phyloP scores from a whole-genome alignment of 306 rosid species.

The Quercus robur region DNA sequence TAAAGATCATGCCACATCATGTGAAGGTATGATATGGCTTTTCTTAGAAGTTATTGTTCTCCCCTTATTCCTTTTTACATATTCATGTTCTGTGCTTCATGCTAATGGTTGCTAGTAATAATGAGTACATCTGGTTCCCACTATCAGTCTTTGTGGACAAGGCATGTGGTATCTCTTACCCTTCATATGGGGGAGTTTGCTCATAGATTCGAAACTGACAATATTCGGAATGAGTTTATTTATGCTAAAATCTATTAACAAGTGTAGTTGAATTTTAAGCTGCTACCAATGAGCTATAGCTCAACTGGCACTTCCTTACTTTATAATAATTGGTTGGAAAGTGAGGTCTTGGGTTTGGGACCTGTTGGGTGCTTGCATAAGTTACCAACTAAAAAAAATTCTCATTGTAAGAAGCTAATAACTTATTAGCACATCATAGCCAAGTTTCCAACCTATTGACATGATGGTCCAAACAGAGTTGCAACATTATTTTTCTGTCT shows the following conservation, averaged over 20 bases:
- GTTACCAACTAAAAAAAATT: too few relatives aligned
- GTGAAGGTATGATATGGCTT: slow-evolving; percentile 60
- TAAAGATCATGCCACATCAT: slow-evolving; percentile 98
- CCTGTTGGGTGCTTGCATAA: too few relatives aligned
- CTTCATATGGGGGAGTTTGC: not conserved
- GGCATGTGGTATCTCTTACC: not conserved
- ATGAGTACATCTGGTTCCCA: not conserved
- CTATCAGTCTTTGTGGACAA: not conserved
- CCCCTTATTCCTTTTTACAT: not conserved
- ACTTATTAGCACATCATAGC: not conserved
- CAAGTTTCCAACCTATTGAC: not conserved
- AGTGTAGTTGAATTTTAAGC: not conserved
- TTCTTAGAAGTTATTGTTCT: not conserved
- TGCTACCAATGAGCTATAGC: not conserved
- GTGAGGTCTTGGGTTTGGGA: too few relatives aligned
- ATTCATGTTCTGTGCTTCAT: not conserved
- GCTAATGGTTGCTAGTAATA: slow-evolving; percentile 1
- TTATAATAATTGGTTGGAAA: too few relatives aligned
- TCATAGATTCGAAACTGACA: too few relatives aligned
- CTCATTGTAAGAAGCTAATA: not conserved
- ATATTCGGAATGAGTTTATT: not conserved
- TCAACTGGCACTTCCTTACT: too few relatives aligned
- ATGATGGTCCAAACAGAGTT: too few relatives aligned
- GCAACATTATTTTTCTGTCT: too few relatives aligned
- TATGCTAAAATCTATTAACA: not conserved